Evolutionary conservation across 163 green algal genomes (phyloP).

Genomic region (Chlorella variabilis): DNA sequence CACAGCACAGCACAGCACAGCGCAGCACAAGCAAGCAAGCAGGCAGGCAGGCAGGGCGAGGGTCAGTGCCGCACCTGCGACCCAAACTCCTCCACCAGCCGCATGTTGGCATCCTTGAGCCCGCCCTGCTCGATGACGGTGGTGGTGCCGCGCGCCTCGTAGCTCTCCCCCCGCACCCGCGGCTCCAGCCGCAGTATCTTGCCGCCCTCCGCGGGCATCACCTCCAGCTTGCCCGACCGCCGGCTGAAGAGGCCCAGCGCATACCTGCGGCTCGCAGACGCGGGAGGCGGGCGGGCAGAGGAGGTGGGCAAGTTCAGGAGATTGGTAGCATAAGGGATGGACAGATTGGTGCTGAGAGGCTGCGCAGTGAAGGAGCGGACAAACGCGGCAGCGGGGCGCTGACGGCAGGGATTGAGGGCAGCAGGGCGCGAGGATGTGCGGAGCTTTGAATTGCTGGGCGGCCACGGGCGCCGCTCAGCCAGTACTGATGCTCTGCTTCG

Average conservation of each 20-base stretch:
- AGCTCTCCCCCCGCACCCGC: constrained; percentile 33
- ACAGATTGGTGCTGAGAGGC: neutral
- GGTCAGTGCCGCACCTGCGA: neutral
- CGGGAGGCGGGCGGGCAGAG: neutral
- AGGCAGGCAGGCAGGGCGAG: too few species aligned
- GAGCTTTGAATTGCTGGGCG: constrained; percentile 37
- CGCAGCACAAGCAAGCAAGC: too few species aligned
- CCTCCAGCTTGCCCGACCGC: constrained; percentile 23
- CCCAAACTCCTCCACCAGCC: constrained; percentile 72
- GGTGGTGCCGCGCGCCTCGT: neutral
- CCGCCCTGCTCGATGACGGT: neutral
- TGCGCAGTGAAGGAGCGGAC: too few species aligned
- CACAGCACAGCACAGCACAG: too few species aligned
- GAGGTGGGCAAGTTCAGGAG: neutral
- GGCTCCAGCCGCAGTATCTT: constrained; percentile 58
- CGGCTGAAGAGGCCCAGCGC: constrained; percentile 51
- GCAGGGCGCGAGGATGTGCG: too few species aligned
- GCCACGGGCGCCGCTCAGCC: neutral
- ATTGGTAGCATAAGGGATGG: neutral
- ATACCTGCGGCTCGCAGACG: constrained; percentile 41
- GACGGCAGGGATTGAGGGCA: too few species aligned
- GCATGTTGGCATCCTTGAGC: constrained; percentile 18
- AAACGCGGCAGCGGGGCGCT: too few species aligned
- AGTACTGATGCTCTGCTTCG: constrained; percentile 28
- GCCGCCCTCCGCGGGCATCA: constrained; percentile 29